phyloP scores from a whole-genome alignment of 139 green algal species.

The Zygnema circumcarinatum region DNA sequence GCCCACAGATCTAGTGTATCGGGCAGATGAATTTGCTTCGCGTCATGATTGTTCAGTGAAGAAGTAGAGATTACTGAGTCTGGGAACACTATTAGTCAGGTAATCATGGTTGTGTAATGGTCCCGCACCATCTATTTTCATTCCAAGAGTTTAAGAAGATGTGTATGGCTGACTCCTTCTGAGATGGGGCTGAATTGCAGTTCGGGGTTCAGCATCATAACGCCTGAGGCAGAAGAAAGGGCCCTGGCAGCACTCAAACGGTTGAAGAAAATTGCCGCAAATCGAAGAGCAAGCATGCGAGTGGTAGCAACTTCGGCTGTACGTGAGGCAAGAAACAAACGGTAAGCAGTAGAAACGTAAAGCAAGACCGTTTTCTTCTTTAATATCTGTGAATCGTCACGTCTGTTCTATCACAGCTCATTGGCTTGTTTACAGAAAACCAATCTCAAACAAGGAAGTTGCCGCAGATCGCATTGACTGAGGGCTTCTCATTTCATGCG shows the following conservation, averaged over 20 bases:
- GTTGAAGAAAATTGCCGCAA: slow-evolving; percentile 51
- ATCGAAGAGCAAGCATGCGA: slow-evolving; percentile 26
- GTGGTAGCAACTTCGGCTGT: slow-evolving; percentile 59
- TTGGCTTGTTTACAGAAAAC: background rate
- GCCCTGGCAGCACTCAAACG: slow-evolving; percentile 52
- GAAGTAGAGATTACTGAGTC: background rate
- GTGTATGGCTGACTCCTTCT: no score
- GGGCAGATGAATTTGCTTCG: background rate
- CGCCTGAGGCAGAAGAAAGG: slow-evolving; percentile 44
- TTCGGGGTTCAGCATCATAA: slow-evolving; percentile 46
- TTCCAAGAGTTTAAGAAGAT: no score
- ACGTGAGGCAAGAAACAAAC: slow-evolving; percentile 58
- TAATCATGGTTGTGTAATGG: no score
- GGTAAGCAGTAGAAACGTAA: no score
- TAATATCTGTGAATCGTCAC: background rate
- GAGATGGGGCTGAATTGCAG: no score
- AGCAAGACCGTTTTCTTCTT: no score
- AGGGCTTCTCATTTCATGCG: background rate
- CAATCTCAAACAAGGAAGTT: background rate
- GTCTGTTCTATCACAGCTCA: background rate
- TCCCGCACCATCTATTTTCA: no score
- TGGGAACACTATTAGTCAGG: no score
- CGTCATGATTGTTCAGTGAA: background rate
- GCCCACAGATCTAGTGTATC: no score
- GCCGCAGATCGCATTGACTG: background rate